Evolutionary conservation across 345 rosid genomes (phyloP), one percentile per base, ranked within the genome.

Genomic region (Odontarrhena argentea): DNA sequence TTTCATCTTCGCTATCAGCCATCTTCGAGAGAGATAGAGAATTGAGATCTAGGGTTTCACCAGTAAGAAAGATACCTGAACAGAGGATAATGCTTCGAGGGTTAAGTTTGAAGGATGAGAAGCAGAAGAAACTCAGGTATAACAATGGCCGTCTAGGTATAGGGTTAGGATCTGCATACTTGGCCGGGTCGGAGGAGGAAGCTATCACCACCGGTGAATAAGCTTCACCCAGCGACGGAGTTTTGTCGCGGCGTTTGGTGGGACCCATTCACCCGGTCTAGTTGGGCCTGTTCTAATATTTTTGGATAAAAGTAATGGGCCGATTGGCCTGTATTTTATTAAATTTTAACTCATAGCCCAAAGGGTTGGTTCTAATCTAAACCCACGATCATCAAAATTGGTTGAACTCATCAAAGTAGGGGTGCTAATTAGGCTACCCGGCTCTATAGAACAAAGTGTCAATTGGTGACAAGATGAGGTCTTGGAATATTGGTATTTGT

Each of bases 1-100:
- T 85, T 74, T 88, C 87, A 55, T 87, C 95, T 74, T 87, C 92
- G 24, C 75, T 78, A 47, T 85, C 88, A 69, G 82, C 97, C 99
- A 94, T 94, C 82, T 58, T 55, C 15, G 18, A 76, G 9, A 41
- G 59, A 66, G 43, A 54, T 50, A 68, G 34, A 68, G 18, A 11
- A 28, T 41, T 42, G 55, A 73, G 30, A 72, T 63, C 75, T 63
- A 62, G 66, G 70, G 70, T 72, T 72, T 49, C 24, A 44, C 6
- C 2, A 14, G 62, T 12, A 12, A 63, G 55, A 69, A 60, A 34
- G 40, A 12, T 22, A 67, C 73, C 68, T 60, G 18, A 45, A 11
- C 0, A 15, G 66, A 14, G 48, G 10, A 51, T 44, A 18, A 65
- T 58, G 55, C 11, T 6, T 42, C 22, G 25, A 58, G 37, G 37